These are phyloP conservation scores for Coemansia sp. DNA, from an alignment of 192 early-diverging fungal species.

Conservation along the genomic window DNA sequence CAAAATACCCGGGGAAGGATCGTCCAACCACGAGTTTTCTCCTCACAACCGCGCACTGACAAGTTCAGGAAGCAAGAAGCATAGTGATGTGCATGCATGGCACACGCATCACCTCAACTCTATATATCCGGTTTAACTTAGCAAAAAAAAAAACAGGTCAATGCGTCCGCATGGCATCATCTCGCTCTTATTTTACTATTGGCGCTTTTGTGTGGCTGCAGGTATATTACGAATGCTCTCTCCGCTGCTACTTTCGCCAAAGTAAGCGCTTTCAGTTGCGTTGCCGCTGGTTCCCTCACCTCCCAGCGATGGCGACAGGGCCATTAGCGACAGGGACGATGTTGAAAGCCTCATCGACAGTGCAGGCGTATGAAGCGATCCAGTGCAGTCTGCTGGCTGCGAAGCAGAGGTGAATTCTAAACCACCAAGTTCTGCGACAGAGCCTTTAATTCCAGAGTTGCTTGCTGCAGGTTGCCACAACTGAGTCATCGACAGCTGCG, in stretches of 20 bases:
- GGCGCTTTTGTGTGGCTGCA: not conserved
- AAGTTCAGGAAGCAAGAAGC: not conserved
- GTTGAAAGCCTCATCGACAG: constrained; percentile 44
- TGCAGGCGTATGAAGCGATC: constrained; percentile 42
- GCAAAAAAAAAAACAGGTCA: not conserved
- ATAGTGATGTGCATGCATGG: not conserved
- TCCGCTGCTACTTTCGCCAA: constrained; percentile 7
- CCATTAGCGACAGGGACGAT: constrained; percentile 42
- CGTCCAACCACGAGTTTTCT: not conserved
- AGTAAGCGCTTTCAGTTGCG: not conserved
- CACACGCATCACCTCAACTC: not conserved
- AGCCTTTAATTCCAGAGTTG: not conserved
- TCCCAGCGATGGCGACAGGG: constrained; percentile 23
- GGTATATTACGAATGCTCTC: not conserved
- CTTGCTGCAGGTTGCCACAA: constrained; percentile 36
- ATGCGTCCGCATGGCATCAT: not conserved
- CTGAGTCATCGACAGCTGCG: constrained; percentile 43
- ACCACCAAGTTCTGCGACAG: not conserved
- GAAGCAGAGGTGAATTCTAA: not conserved
- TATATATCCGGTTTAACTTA: not conserved
- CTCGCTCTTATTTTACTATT: not conserved
- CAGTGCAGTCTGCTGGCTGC: constrained; percentile 24
- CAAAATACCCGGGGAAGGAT: not conserved
- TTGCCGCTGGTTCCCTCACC: not conserved
- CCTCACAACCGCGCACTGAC: not conserved